A percentile compares a stretch with the other conserved stretches of the same genome.
Evolutionary conservation across 2,329 filamentous ascomycete species (phyloP).

Genomic region (Pyricularia grisea): DNA sequence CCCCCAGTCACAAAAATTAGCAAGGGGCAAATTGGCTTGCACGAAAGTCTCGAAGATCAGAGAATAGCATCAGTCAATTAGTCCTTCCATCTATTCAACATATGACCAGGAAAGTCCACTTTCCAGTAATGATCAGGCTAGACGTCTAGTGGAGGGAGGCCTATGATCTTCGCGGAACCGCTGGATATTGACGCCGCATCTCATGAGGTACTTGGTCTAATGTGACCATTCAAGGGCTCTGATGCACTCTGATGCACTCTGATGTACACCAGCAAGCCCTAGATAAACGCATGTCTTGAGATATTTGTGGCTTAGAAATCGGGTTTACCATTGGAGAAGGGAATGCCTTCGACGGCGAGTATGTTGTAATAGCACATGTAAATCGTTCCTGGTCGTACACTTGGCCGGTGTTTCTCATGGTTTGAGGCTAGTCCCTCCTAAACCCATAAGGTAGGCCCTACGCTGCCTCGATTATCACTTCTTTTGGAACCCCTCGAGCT

Average conservation of each 20-base stretch:
- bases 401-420: neutral
- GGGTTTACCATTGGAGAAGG: neutral
- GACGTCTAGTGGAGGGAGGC: neutral
- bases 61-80: neutral
- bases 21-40: neutral
- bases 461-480: neutral
- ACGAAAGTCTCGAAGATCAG: neutral
- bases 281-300: neutral
- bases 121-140: neutral
- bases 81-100: neutral
- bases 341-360: neutral
- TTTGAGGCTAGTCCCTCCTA: too few species aligned
- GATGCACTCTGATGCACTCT: neutral
- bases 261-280: neutral
- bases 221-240: neutral
- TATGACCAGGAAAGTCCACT: neutral
- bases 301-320: neutral
- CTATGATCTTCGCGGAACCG: neutral
- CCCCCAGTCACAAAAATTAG: too few species aligned
- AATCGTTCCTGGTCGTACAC: neutral
- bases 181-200: neutral
- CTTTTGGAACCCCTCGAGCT: constrained; percentile 8
- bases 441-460: neutral
- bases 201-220: neutral
- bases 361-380: neutral